Base-by-base conservation (phyloP, 2,329 filamentous ascomycete species). In the Aspergillus sp. region DNA sequence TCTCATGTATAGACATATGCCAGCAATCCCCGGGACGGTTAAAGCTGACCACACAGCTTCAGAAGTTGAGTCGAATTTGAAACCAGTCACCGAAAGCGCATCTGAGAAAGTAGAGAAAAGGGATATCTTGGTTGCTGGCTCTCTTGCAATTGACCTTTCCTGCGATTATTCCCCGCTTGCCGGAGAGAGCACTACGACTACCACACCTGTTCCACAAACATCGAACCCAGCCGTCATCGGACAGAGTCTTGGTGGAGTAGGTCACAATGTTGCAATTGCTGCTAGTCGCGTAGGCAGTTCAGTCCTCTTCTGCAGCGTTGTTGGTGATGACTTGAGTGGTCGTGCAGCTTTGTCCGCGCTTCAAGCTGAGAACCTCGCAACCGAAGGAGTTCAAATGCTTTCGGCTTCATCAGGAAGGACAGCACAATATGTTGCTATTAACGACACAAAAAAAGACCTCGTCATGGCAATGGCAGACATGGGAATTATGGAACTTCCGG, bases 381-480 rank as follows among this genome's bases (percentile, higher is more conserved):
- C 95, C 46, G 70, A 74, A 9, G 83, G 81, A 37, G 80, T 96
- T 44, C 77, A 79, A 51, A 70, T 75, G 44, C 69, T 86, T 3
- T 70, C 68, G 13, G 67, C 75, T 39, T 72, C 58, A 73, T 50
- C 70, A 66, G 75, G 77, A 1, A 77, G 86, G 48, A 97, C 91
- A 2, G 89, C 90, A 0, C 90, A 96, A 65, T 97, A 97, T 64
- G 81, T 97, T 3, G 86, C 91, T 13, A 75, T 97, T 54, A 98
- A 97, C 64, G 87, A 94, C 61, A 75, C 75, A 0, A 81, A 85
- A 50, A 94, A 90, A 66, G 86, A 90, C 53, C 80, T 98, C 2
- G 78, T 90, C n/a, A 70, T 96, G 53, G 91, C 90, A 41, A 95
- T 96, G 88, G 90, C 91, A 4, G 93, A 97, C 63, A 96, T 97